These are phyloP conservation scores for Syzygium oleosum DNA, from an alignment of 345 rosid species.

Conservation along the genomic window DNA sequence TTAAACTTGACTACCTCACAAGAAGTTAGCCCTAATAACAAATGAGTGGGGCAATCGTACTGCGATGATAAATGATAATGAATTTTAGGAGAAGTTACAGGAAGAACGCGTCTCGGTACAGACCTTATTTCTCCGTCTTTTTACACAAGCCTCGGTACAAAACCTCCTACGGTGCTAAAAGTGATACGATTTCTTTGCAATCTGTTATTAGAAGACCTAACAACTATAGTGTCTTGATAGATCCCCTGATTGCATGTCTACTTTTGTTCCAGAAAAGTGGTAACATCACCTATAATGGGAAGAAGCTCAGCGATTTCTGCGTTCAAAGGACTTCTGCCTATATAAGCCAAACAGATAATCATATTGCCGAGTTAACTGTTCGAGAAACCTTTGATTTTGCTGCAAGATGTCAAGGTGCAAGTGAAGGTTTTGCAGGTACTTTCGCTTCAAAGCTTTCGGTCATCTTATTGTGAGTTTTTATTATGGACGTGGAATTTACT, in stretches of 20 bases:
- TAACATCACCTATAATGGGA: constrained; percentile 69
- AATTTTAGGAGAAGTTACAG: neutral
- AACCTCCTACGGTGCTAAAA: neutral
- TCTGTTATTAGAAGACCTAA: neutral
- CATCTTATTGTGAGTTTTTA: neutral
- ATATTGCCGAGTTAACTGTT: constrained; percentile 86
- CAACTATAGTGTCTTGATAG: neutral
- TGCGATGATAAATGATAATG: neutral
- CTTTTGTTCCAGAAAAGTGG: constrained; percentile 45
- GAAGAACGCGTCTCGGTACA: neutral
- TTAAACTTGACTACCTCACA: neutral
- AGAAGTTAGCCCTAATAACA: neutral
- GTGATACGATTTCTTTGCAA: neutral
- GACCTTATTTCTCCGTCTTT: neutral
- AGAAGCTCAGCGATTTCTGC: constrained; percentile 47
- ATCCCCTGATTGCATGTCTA: neutral
- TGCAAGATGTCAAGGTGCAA: constrained; percentile 89
- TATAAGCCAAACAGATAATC: constrained; percentile 86
- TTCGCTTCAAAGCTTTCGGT: neutral
- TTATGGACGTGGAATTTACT: neutral
- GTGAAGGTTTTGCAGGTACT: constrained; percentile 69
- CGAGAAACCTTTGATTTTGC: constrained; percentile 94
- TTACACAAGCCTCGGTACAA: neutral
- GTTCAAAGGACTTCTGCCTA: constrained; percentile 88
- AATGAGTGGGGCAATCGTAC: neutral